Evolutionary conservation across 805 yeast species (phyloP).

Genomic region (Yarrowia divulgata): DNA sequence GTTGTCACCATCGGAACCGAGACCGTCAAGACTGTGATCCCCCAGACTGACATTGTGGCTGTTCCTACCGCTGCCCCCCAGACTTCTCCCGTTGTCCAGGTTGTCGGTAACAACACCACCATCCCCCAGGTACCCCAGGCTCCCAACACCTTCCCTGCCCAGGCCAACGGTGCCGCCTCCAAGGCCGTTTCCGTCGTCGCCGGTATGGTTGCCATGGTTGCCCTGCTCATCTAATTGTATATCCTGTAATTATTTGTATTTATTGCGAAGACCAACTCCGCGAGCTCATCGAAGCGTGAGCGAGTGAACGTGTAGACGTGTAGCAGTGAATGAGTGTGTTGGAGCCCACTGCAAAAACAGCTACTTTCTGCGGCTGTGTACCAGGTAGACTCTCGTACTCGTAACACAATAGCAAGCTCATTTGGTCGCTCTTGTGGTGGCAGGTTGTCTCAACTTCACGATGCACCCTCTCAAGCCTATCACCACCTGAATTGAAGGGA

Average conservation of each 20-base stretch:
- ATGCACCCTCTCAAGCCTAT: no score
- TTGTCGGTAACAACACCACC: slow-evolving; percentile 8
- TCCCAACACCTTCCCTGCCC: slow-evolving; percentile 20
- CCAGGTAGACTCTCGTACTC: no score
- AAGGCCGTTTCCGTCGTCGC: slow-evolving; percentile 15
- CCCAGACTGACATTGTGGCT: slow-evolving; percentile 4
- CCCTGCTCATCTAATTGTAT: background rate
- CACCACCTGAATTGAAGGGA: no score
- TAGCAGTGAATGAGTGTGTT: background rate
- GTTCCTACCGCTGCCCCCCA: slow-evolving; percentile 4
- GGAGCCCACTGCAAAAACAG: no score
- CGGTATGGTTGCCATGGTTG: slow-evolving; percentile 17
- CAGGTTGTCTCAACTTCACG: no score
- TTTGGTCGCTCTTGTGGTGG: no score
- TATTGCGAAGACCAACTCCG: background rate
- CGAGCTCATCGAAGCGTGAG: no score
- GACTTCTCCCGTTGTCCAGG: slow-evolving; percentile 15
- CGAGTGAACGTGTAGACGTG: background rate
- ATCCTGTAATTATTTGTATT: background rate
- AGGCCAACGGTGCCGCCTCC: slow-evolving; percentile 36
- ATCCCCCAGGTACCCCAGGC: slow-evolving; percentile 30
- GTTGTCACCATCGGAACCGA: slow-evolving; percentile 15
- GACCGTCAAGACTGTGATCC: slow-evolving; percentile 9
- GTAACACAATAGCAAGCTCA: no score
- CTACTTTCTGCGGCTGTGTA: no score